These are phyloP conservation scores for Alternaria longipes DNA, from an alignment of 2,329 filamentous ascomycete genomes.

Conservation along the genomic window DNA sequence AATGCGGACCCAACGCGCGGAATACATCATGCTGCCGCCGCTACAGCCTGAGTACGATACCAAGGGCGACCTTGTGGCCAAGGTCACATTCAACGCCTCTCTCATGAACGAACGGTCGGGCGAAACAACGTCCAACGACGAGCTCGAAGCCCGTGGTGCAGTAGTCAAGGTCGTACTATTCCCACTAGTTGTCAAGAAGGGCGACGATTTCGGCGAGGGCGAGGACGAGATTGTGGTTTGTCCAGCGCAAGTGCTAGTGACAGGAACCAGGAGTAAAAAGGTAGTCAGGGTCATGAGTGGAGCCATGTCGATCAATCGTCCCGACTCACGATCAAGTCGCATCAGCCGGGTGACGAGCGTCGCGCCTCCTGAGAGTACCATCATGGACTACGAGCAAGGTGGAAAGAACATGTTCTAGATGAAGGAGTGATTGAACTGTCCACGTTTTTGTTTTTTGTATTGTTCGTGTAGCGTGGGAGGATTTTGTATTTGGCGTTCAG, in stretches of 20 bases:
- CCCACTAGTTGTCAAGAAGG: conserved; percentile 95
- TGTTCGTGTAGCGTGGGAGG: conserved; percentile 9
- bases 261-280: conserved; percentile 59
- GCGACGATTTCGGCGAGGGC: conserved; percentile 84
- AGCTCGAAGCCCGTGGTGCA: conserved; percentile 77
- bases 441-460: conserved; percentile 13
- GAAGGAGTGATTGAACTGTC: conserved; percentile 7
- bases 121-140: conserved; percentile 75
- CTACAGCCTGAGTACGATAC: conserved; percentile 94
- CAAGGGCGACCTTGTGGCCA: conserved; percentile 86
- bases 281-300: conserved; percentile 61
- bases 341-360: conserved; percentile 40
- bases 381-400: conserved; percentile 46
- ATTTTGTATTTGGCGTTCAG: conserved; percentile 16
- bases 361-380: conserved; percentile 41
- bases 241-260: conserved; percentile 91
- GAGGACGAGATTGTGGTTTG: conserved; percentile 96
- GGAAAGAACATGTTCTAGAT: conserved; percentile 41
- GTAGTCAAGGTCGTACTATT: conserved; percentile 93
- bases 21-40: conserved; percentile 98
- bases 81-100: conserved; percentile 89
- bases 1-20: conserved; percentile 95
- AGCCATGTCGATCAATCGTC: conserved; percentile 58
- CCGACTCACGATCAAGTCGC: conserved; percentile 35
- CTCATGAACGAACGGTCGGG: conserved; percentile 94